A percentile compares a stretch with the other conserved stretches of the same genome.
Conservation (phyloP, 2,329 filamentous ascomycete genomes). For the Cladosporium sp. region DNA sequence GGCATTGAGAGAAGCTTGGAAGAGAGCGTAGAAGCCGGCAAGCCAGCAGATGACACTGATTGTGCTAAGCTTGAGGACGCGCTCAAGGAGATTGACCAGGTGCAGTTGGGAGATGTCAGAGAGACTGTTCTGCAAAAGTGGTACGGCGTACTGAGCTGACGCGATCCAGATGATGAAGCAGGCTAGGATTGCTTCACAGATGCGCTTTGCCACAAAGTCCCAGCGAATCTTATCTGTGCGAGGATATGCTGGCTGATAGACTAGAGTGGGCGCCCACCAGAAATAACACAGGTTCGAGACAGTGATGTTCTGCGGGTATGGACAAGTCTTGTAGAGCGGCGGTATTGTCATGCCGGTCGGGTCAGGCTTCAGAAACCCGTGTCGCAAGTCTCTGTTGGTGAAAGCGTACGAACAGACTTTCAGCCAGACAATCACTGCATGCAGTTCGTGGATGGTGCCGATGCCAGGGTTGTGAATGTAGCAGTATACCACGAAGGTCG, state of each 20-base stretch:
- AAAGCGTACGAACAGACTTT: slow-evolving; percentile 95
- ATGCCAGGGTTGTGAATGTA: slow-evolving; percentile 89
- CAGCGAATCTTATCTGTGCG: slow-evolving; percentile 75
- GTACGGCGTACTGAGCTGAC: slow-evolving; percentile 88
- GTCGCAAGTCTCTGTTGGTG: slow-evolving; percentile 90
- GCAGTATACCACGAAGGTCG: slow-evolving; percentile 82
- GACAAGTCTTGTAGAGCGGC: slow-evolving; percentile 72
- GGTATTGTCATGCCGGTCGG: slow-evolving; percentile 68
- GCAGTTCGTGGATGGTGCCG: slow-evolving; percentile 81
- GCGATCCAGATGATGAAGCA: slow-evolving; percentile 92
- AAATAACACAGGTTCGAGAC: slow-evolving; percentile 86
- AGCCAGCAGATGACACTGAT: slow-evolving; percentile 97
- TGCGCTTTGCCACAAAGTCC: slow-evolving; percentile 77
- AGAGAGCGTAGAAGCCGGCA: slow-evolving; percentile 92
- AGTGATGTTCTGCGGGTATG: slow-evolving; percentile 88
- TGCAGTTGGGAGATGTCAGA: slow-evolving; percentile 79
- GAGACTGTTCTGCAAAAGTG: slow-evolving; percentile 81
- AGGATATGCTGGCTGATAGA: slow-evolving; percentile 96
- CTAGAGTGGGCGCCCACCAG: slow-evolving; percentile 93
- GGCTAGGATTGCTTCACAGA: slow-evolving; percentile 70
- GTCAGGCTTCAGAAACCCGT: slow-evolving; percentile 67
- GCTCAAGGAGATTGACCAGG: slow-evolving; percentile 73
- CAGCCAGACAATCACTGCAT: slow-evolving; percentile 91
- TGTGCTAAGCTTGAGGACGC: slow-evolving; percentile 88
- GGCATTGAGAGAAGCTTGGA: slow-evolving; percentile 87